phyloP scores from a whole-genome alignment of 1,284 basidiomycete genomes.

The Fomes fomentarius region DNA sequence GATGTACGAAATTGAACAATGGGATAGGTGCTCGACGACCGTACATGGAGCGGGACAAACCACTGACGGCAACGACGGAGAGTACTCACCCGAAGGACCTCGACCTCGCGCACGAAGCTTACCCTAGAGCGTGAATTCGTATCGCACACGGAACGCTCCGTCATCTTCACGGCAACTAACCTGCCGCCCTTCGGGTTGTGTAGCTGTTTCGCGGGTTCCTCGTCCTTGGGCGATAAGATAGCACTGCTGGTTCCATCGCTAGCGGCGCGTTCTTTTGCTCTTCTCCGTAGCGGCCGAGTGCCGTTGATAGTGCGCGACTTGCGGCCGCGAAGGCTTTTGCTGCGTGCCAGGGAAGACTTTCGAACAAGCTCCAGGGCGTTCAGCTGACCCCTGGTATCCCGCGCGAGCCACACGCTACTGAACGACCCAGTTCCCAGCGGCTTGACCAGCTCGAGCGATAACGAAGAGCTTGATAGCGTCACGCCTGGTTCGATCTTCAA shows the following conservation, averaged over 20 bases:
- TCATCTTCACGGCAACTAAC: slow-evolving; percentile 86
- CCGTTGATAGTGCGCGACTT: slow-evolving; percentile 28
- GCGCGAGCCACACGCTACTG: slow-evolving; percentile 77
- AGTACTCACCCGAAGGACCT: slow-evolving; percentile 70
- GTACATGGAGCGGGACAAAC: background rate
- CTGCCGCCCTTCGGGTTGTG: slow-evolving; percentile 33
- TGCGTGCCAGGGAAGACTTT: slow-evolving; percentile 37
- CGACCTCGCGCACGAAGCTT: slow-evolving; percentile 86
- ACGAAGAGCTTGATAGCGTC: slow-evolving; percentile 31
- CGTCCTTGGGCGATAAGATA: slow-evolving; percentile 18
- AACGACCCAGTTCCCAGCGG: slow-evolving; percentile 78
- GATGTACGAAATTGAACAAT: no score
- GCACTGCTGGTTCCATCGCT: slow-evolving; percentile 13
- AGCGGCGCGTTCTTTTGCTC: slow-evolving; percentile 19
- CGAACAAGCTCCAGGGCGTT: slow-evolving; percentile 38
- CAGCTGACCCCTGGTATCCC: slow-evolving; percentile 48
- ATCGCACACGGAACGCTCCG: slow-evolving; percentile 59
- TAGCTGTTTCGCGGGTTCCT: slow-evolving; percentile 1
- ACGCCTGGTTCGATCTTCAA: slow-evolving; percentile 22
- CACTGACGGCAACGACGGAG: background rate
- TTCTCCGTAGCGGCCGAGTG: slow-evolving; percentile 24
- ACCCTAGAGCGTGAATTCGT: slow-evolving; percentile 76
- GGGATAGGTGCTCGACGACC: no score
- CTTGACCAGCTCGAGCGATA: slow-evolving; percentile 47
- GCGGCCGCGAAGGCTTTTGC: slow-evolving; percentile 34